Conservation (phyloP, 345 rosid genomes). For the Pugionium cornutum region DNA sequence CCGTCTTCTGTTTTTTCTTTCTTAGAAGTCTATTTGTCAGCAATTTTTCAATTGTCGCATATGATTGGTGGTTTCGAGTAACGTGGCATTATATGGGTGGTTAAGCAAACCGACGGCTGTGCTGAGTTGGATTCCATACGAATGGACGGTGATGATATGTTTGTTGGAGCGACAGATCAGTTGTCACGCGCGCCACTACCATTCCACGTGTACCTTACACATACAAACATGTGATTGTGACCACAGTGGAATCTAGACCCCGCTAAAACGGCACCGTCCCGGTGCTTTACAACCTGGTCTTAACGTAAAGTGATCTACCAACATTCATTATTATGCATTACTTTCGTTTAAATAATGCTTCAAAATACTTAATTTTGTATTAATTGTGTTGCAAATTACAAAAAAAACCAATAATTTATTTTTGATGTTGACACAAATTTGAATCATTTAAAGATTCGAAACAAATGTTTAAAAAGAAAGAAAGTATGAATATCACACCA, state of each 20-base stretch:
- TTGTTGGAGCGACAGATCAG: constrained; percentile 21
- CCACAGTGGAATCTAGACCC: constrained; percentile 20
- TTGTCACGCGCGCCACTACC: constrained; percentile 18
- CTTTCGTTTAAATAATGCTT: too few species aligned
- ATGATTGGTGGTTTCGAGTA: background rate
- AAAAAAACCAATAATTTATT: too few species aligned
- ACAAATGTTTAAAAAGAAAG: too few species aligned
- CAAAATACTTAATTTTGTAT: too few species aligned
- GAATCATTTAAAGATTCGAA: too few species aligned
- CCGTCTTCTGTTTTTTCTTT: too few species aligned
- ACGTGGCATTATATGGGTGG: constrained; percentile 16
- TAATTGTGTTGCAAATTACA: too few species aligned
- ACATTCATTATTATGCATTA: too few species aligned
- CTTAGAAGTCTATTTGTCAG: constrained; percentile 6
- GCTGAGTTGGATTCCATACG: constrained; percentile 16
- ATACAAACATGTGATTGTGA: constrained; percentile 5
- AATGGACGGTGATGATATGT: constrained; percentile 37
- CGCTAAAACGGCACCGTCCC: constrained; percentile 10
- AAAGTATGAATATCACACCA: too few species aligned
- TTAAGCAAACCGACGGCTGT: constrained; percentile 2
- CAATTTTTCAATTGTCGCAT: constrained; percentile 2
- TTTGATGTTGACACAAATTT: too few species aligned
- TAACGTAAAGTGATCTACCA: too few species aligned
- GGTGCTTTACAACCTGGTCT: too few species aligned
- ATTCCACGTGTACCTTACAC: constrained; percentile 22